Percentiles rank a stretch among this genome's conserved stretches.
These are phyloP conservation scores for Penicillium coffeae DNA, from an alignment of 495 filamentous ascomycete species.

Conservation along the genomic window DNA sequence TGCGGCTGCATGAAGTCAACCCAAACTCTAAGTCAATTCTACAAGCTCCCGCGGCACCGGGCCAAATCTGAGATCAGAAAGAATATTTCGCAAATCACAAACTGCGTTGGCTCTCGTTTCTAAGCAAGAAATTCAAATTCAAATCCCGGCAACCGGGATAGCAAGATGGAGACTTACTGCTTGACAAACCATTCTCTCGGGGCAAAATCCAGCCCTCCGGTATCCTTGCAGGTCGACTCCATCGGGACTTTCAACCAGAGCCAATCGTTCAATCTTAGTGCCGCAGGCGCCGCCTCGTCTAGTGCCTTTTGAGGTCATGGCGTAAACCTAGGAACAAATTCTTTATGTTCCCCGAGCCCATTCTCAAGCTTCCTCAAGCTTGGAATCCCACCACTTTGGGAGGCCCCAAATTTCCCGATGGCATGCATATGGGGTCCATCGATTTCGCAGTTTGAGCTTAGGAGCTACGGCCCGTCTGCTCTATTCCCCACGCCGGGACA, in stretches of 20 bases:
- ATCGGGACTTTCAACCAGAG: conserved; percentile 4
- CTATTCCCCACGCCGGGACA: too few species aligned
- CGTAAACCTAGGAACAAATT: conserved; percentile 11
- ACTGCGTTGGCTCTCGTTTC: neutral
- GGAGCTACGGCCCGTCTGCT: neutral
- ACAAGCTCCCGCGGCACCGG: neutral
- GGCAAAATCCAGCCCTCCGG: neutral
- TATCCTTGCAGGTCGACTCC: conserved; percentile 18
- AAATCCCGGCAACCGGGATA: conserved; percentile 26
- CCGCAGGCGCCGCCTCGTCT: conserved; percentile 2
- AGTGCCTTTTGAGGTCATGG: conserved; percentile 4
- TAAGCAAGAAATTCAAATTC: neutral
- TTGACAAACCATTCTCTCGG: neutral
- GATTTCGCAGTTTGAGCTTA: neutral
- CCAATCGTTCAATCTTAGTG: conserved; percentile 14
- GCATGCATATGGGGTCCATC: neutral
- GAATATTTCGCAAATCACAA: neutral
- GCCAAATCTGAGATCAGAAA: conserved; percentile 3
- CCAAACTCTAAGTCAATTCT: neutral
- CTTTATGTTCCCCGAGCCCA: conserved; percentile 17
- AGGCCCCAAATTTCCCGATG: conserved; percentile 2
- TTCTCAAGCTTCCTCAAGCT: conserved; percentile 11
- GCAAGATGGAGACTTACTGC: conserved; percentile 3
- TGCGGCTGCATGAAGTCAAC: neutral
- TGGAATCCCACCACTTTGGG: conserved; percentile 16